Base-by-base conservation (phyloP, 2,329 filamentous ascomycete species). In the Colletotrichum godetiae region DNA sequence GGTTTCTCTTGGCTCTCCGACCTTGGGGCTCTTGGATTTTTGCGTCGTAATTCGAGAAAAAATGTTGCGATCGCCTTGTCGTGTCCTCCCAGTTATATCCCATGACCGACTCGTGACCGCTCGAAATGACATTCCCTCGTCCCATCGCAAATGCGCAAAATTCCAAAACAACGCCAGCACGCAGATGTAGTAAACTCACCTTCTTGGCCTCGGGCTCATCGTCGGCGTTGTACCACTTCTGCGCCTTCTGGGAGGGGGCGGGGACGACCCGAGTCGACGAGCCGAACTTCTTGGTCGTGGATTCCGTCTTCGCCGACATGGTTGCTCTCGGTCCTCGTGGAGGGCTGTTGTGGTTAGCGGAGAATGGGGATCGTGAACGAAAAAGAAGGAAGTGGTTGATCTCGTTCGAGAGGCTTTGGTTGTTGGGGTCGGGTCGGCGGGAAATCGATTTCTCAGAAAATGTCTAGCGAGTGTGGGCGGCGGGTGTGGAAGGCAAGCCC, bases 201-300 rank as follows among this genome's bases (percentile, higher is more conserved):
- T 97, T 96, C 92, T 95, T 97, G 83, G 92, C 91, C 88, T 93
- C 89, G 85, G 91, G 85, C 84, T 96, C 94, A 88, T 98, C 96
- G 87, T 97, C 94, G 85, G 95, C 94, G 86, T 95, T 94, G 90
- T 99, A 99, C 95, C 96, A 99, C 91, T 98, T 98, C 91, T 94
- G 92, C 83, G 96, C 96, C 94, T 97, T 97, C 88, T 98, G 92
- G 84, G 90, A 90, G 87, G 90, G 87, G 87, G 94, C 92, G 86
- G 94, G 95, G 87, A 98, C 93, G 87, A 93, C 91, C 90, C 96
- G 93, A 89, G 94, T 94, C 88, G 94, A 94, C 92, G 97, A 97
- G 90, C 95, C 95, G 91, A 98, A 98, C 91, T 94, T 96, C 94
- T 98, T 97, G 84, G 92, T 94, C 88, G 91, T 89, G 82, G 87